Evolutionary conservation across 1,139 yeast species (phyloP).

Genomic region (Sugiyamaella sp.): DNA sequence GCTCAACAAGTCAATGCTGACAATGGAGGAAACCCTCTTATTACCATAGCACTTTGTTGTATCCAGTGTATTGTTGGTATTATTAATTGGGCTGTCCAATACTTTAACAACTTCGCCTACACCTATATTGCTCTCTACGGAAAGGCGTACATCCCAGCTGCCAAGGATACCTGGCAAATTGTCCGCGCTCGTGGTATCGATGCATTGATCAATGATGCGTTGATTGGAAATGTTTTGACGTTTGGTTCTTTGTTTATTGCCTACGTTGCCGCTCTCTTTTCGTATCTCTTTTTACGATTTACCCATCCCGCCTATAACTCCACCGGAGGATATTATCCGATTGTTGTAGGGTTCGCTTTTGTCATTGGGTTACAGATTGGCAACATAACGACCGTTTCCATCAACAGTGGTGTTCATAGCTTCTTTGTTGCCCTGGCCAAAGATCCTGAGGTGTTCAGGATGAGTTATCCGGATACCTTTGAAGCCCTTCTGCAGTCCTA

Average conservation of each 20-base stretch:
- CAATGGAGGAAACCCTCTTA: conserved; percentile 55
- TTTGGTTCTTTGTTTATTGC: conserved; percentile 74
- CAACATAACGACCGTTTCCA: conserved; percentile 70
- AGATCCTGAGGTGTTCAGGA: conserved; percentile 83
- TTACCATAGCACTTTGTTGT: conserved; percentile 54
- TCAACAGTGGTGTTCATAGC: conserved; percentile 81
- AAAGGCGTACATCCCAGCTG: conserved; percentile 70
- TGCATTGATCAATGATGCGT: conserved; percentile 81
- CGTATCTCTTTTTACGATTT: conserved; percentile 69
- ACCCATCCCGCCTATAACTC: conserved; percentile 74
- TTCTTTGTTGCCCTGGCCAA: conserved; percentile 85
- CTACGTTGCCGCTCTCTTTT: conserved; percentile 66
- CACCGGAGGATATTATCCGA: conserved; percentile 69
- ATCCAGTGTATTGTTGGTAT: conserved; percentile 65
- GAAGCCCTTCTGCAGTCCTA: conserved; percentile 71
- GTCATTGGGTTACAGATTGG: conserved; percentile 77
- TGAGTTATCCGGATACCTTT: conserved; percentile 75
- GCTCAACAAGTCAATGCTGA: conserved; percentile 48
- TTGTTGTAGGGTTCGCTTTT: conserved; percentile 77
- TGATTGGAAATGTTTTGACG: conserved; percentile 74
- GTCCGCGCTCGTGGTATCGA: conserved; percentile 81
- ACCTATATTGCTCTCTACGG: conserved; percentile 89
- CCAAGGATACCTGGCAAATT: conserved; percentile 81
- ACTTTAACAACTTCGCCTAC: conserved; percentile 90
- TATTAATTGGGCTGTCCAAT: conserved; percentile 77